Evolutionary conservation across 1,284 basidiomycete genomes (phyloP), one percentile per base, ranked within the genome.

Genomic region (Ganoderma resinaceum): DNA sequence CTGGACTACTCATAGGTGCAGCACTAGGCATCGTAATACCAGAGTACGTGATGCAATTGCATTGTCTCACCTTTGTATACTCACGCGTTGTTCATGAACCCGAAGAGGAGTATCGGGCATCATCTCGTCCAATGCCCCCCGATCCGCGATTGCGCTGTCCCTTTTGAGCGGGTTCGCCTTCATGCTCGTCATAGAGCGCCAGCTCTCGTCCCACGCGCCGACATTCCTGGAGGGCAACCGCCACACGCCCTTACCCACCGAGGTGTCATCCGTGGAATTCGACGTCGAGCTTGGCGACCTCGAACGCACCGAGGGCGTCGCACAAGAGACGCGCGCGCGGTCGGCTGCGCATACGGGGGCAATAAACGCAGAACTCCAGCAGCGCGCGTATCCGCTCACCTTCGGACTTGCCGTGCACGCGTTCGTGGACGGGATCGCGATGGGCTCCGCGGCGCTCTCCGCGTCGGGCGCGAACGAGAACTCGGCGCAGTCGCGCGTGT

Each of bases 21-120:
- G 95, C 95, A 0, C 81, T 98, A 72, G 94, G 95, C 12, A 90
- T 98, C 37, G 95, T 98, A 76, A 92, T 98, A 66, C 96, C 96
- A 26, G 96, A 98, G 94, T 95, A 79, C 76, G 91, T 85, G 53
- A 8, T 9, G 29, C 35, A 29, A 20, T 43, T 26, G 11, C 20
- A 37, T 33, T 33, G 63, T 55, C 3, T 26, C 6, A 35, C 68
- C 37, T 43, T 55, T 18, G 14, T 61, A 14, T 16, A 18, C 42
- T 59, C 43, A 38, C 37, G 4, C 37, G 4, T 42, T 37, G 60
- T 42, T 35, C 43, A 33, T 18, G 58, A 55, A 6, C 26, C 66
- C 69, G 29, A 73, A 92, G 91, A 80, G 91, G 91, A 62, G 82
- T 92, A 37, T 38, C n/a, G 2, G 37, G 58, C 37, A 60, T 60